Evolutionary conservation across 2,329 filamentous ascomycete genomes (phyloP).

Genomic region (Zopfia rhizophila): DNA sequence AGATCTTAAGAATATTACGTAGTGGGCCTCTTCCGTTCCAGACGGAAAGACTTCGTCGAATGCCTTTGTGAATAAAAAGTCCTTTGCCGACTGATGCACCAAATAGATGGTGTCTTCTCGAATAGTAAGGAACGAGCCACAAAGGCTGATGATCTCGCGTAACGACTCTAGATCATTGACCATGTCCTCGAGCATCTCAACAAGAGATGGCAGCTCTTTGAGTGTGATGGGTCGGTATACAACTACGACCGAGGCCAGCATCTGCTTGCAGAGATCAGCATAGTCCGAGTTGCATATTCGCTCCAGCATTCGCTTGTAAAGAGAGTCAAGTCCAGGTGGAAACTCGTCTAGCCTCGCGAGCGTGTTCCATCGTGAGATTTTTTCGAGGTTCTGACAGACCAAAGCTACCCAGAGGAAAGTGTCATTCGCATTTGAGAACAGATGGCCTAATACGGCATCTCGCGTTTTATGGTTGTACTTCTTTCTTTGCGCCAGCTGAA

Average conservation of each 20-base stretch:
- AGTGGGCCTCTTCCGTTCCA: too few species aligned
- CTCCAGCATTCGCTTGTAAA: constrained; percentile 55
- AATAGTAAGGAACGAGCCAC: too few species aligned
- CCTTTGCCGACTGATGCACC: too few species aligned
- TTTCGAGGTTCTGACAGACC: constrained; percentile 49
- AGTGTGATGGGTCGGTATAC: too few species aligned
- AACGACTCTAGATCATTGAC: too few species aligned
- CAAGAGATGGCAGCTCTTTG: too few species aligned
- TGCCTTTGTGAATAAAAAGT: constrained; percentile 27
- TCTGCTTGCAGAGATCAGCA: too few species aligned
- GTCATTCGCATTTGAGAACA: constrained; percentile 43
- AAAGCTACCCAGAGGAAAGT: constrained; percentile 60
- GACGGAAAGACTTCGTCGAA: constrained; percentile 37
- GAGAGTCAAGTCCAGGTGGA: constrained; percentile 46
- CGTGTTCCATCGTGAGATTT: constrained; percentile 21
- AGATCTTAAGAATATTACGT: too few species aligned
- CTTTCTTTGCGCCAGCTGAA: constrained; percentile 5
- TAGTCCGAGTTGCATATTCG: too few species aligned
- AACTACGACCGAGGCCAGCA: too few species aligned
- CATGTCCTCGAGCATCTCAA: too few species aligned
- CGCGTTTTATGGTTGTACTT: constrained; percentile 25
- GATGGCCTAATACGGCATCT: constrained; percentile 8
- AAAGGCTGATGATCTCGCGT: too few species aligned
- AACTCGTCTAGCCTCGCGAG: constrained; percentile 34
- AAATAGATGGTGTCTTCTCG: constrained; percentile 35